Percentiles rank a stretch among this genome's conserved stretches.
phyloP scores from a whole-genome alignment of 306 rosid species.

The Begonia peltatifolia region DNA sequence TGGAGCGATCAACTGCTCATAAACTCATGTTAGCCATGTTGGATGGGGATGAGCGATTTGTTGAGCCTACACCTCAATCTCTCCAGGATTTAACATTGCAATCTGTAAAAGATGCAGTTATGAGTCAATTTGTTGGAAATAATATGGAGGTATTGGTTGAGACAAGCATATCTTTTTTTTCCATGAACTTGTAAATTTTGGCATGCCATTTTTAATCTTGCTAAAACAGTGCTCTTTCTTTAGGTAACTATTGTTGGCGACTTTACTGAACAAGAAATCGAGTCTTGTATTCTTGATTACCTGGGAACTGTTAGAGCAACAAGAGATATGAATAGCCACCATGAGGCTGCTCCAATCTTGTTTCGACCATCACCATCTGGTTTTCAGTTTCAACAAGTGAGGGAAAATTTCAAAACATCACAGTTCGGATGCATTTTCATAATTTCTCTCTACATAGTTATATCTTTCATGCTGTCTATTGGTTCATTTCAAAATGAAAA shows the following conservation, averaged over 20 bases:
- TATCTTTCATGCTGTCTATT: no score
- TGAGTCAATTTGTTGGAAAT: constrained; percentile 81
- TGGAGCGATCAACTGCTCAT: constrained; percentile 99
- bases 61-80: constrained; percentile 86
- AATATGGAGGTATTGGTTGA: constrained; percentile 80
- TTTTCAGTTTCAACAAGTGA: constrained; percentile 86
- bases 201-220: constrained; percentile 8
- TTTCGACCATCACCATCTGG: constrained; percentile 64
- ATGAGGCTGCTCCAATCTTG: constrained; percentile 35
- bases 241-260: constrained; percentile 93
- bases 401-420: constrained; percentile 18
- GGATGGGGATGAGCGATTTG: constrained; percentile 90
- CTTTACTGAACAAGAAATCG: constrained; percentile 78
- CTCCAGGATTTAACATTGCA: constrained; percentile 74
- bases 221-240: constrained; percentile 6
- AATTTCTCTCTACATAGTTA: no score
- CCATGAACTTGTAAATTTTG: constrained; percentile 8
- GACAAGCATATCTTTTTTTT: constrained; percentile 9
- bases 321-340: constrained; percentile 17
- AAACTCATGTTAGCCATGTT: constrained; percentile 97
- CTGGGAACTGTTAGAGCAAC: constrained; percentile 73
- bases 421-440: constrained; percentile 1
- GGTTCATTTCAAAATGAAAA: no score
- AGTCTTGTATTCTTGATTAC: constrained; percentile 90
- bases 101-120: constrained; percentile 79